Base-by-base conservation (phyloP, 495 filamentous ascomycete genomes). In the Aspergillus asperescens region DNA sequence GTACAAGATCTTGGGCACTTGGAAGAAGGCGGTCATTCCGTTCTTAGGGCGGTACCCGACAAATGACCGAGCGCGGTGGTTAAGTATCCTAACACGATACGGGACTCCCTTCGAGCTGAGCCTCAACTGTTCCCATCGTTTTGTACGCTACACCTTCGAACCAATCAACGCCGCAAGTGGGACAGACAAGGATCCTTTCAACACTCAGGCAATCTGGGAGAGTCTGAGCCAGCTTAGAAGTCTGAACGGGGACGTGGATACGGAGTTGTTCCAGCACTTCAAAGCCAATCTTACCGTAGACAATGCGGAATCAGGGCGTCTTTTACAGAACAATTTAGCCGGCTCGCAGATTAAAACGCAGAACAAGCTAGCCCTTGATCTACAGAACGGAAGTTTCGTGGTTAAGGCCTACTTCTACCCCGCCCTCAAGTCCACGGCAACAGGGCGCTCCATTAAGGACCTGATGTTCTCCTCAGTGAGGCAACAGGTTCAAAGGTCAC, bases 81-180 rank as follows among this genome's bases (percentile, higher is more conserved):
- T 29, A 10, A 29, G 27, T 10, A 29, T 29, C 27, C 27, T 29
- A 5, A 29, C 27, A 5, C 27, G 27, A 10, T 29, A 29, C 27
- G 27, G 27, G 5, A 29, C 27, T 6, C 51, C 59, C 4, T 56
- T 62, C n/a, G 59, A 62, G 44, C 38, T 62, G 5, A 55, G 52
- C 22, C 27, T 56, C 1, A 58, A 62, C 37, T 62, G 23, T 46
- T 50, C 55, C 9, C 15, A 46, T 6, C 24, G 25, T 1, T 20
- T 52, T 2, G 48, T 58, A 2, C 48, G 59, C 7, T 53, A 39
- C 20, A 47, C 55, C 40, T 62, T 38, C 22, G 58, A 61, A 35
- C 58, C 58, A 5, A 54, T 54, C 16, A 42, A 12, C 15, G 0
- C 23, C 15, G 4, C 23, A 4, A 54, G 42, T 4, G 48, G 59